Conservation (phyloP, 2,329 filamentous ascomycete genomes). For the Tothia fuscella region DNA sequence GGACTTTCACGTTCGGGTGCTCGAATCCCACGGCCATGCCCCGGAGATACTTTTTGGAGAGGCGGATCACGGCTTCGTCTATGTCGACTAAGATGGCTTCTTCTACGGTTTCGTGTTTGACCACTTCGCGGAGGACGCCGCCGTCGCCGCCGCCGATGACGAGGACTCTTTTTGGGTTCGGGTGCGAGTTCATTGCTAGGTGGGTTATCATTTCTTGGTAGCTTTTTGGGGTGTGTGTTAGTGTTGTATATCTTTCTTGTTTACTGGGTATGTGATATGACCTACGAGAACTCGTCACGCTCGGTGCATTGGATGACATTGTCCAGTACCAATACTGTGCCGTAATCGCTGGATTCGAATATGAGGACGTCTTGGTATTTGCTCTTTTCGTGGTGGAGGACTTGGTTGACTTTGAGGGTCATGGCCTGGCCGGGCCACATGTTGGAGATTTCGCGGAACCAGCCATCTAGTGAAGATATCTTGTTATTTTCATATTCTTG, state of each 20-base stretch:
- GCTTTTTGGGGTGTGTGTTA: no score
- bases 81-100: conserved; percentile 97
- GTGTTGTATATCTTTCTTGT: not conserved
- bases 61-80: conserved; percentile 85
- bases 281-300: conserved; percentile 88
- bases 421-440: conserved; percentile 99
- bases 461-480: conserved; percentile 61
- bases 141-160: conserved; percentile 97
- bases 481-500: no score
- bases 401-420: conserved; percentile 82
- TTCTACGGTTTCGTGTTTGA: conserved; percentile 97
- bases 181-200: conserved; percentile 96
- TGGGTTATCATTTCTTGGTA: conserved; percentile 99
- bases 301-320: conserved; percentile 99
- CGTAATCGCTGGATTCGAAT: conserved; percentile 96
- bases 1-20: conserved; percentile 84
- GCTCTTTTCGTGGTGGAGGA: conserved; percentile 98
- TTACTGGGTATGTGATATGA: conserved; percentile 9
- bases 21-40: conserved; percentile 87
- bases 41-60: conserved; percentile 96
- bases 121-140: conserved; percentile 92
- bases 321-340: conserved; percentile 91
- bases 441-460: conserved; percentile 97
- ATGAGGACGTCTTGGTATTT: conserved; percentile 98
- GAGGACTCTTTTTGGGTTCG: conserved; percentile 93